Conservation (phyloP, 2,329 filamentous ascomycete genomes). For the Aurifilum marmelostoma region DNA sequence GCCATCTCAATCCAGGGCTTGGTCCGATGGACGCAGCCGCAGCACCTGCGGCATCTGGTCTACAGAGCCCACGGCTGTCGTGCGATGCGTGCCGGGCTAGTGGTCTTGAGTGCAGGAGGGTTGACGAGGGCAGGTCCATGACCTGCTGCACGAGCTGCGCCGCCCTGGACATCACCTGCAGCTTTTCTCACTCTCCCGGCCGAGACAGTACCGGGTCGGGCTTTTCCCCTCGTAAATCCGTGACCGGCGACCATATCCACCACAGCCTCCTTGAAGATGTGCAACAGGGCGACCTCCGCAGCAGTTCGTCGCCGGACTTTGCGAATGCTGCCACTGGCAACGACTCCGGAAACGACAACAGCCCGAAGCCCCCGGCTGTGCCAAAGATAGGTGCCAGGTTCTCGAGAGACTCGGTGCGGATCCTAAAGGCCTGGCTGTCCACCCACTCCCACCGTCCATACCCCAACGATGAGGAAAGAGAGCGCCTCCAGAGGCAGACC, state of each 20-base stretch:
- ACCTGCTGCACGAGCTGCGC: conserved; percentile 67
- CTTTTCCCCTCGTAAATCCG: conserved; percentile 50
- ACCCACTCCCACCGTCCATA: conserved; percentile 83
- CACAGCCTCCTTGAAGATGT: conserved; percentile 45
- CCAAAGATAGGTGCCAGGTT: conserved; percentile 76
- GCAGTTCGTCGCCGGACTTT: conserved; percentile 35
- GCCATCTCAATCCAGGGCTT: conserved; percentile 38
- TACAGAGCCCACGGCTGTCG: conserved; percentile 49
- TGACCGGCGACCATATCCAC: conserved; percentile 48
- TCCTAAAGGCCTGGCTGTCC: conserved; percentile 83
- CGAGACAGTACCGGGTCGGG: conserved; percentile 41
- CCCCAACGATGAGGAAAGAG: conserved; percentile 85
- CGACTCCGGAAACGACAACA: conserved; percentile 29
- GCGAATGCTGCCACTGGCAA: conserved; percentile 32
- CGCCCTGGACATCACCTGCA: conserved; percentile 61
- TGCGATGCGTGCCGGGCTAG: conserved; percentile 57
- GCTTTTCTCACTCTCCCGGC: conserved; percentile 50
- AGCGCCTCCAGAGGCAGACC: conserved; percentile 75
- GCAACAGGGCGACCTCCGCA: conserved; percentile 29
- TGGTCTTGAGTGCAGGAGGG: conserved; percentile 63
- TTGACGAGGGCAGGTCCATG: conserved; percentile 61
- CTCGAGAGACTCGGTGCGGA: conserved; percentile 76
- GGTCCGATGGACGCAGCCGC: conserved; percentile 24
- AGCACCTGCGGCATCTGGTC: too few relatives aligned
- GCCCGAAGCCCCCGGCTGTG: conserved; percentile 33